Evolutionary conservation across 371 early-diverging fungal genomes (phyloP), one percentile per base, ranked within the genome.

Genomic region (Haplosporangium sp.): DNA sequence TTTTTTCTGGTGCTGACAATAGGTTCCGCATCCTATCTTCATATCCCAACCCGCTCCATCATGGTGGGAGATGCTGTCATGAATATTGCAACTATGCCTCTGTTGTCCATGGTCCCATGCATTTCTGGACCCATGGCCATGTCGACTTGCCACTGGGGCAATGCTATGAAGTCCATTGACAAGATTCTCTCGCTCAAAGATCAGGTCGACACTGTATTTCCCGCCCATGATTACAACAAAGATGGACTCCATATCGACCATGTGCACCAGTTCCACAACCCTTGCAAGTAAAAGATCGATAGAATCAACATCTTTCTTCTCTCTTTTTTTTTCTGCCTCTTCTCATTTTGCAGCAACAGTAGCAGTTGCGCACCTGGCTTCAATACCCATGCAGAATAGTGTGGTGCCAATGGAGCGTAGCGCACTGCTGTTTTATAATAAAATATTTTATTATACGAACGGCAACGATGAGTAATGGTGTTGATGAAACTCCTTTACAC

Each of bases 31-130:
- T 84, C 84, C 6, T 84, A 71, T 63, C 46, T 84, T 13, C 84
- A 84, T 23, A 61, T 70, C 18, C 79, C 84, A 13, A 67, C 64
- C 6, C 69, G 74, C 2, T 82, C 77, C 43, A 62, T 84, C 53
- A 66, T 83, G 77, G 73, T 83, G 29, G 84, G 84, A 2, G 84
- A 84, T 57, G 79, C 69, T 13, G 43, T 84, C 37, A 79, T 83
- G 74, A 82, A 84, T 29, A 56, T 77, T 56, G 73, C 73, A 29
- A 56, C 69, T 16, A 64, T 48, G 23, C 80, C 80, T 16, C 18
- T 72, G 51, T 68, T 55, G 52, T 67, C 82, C 29, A 58, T 57
- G 43, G 55, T 81, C 11, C 64, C 75, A 0, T 68, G 68, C 40
- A 61, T 69, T 13, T 68, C 80, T 6, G 71, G 80, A 11, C 81